Percentiles rank a stretch among this genome's conserved stretches.
phyloP scores from a whole-genome alignment of 305 asterid genomes.

The Solanum hybrid region DNA sequence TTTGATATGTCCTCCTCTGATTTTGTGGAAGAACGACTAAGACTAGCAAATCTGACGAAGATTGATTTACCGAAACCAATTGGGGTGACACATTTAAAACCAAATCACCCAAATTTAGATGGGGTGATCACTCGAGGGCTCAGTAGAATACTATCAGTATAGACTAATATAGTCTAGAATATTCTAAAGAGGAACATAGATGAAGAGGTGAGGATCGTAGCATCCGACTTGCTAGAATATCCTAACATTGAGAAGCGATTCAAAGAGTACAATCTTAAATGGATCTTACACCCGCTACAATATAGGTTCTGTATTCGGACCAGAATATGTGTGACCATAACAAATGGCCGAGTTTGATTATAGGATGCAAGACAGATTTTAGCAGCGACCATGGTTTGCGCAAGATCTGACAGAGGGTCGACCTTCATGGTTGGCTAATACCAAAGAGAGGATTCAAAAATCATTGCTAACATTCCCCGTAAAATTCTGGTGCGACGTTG shows the following conservation, averaged over 20 bases:
- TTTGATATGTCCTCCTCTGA: not conserved
- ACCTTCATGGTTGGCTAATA: not conserved
- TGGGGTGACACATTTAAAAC: not conserved
- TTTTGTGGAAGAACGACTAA: not conserved
- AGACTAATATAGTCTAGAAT: not conserved
- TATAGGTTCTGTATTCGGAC: not conserved
- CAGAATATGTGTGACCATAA: not conserved
- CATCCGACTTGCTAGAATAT: not conserved
- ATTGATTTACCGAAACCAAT: not conserved
- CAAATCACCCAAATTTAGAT: not conserved
- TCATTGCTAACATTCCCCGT: not conserved
- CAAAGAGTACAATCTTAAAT: not conserved
- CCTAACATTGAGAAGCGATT: not conserved
- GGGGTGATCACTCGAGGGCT: not conserved
- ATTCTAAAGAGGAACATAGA: not conserved
- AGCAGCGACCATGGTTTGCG: not conserved
- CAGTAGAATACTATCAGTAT: not conserved
- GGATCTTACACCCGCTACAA: not conserved
- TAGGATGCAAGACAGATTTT: not conserved
- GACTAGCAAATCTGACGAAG: not conserved
- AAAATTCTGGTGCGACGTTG: not conserved
- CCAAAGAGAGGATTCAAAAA: not conserved
- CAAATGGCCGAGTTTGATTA: not conserved
- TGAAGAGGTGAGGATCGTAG: not conserved
- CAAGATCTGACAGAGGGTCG: not conserved